A percentile compares a stretch with the other conserved stretches of the same genome.
These are phyloP conservation scores for Aspergillus sp. DNA, from an alignment of 2,329 filamentous ascomycete species.

Conservation along the genomic window DNA sequence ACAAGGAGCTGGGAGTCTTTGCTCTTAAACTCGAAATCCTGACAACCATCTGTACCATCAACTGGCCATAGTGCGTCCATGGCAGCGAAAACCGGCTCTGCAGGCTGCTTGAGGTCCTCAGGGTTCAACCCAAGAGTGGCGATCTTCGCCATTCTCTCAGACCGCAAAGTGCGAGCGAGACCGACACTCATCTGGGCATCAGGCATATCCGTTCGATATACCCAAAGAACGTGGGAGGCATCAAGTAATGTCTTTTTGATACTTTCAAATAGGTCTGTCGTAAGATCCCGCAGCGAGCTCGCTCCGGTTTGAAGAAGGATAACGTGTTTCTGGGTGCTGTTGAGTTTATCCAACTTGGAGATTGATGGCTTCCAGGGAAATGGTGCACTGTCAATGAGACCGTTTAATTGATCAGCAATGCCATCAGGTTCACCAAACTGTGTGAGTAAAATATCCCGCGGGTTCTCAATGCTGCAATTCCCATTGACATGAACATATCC, in stretches of 20 bases:
- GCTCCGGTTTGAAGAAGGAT: no score
- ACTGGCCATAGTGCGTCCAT: slow-evolving; percentile 14
- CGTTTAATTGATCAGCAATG: slow-evolving; percentile 6
- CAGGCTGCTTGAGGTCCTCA: slow-evolving; percentile 8
- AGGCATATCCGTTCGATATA: slow-evolving; percentile 15
- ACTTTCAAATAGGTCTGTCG: slow-evolving; percentile 5
- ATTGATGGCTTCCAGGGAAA: slow-evolving; percentile 8
- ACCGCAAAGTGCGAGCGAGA: slow-evolving; percentile 19
- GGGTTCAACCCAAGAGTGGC: slow-evolving; percentile 17
- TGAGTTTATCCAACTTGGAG: slow-evolving; percentile 3
- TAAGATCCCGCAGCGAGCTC: not conserved
- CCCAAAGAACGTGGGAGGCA: slow-evolving; percentile 18
- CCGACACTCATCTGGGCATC: slow-evolving; percentile 25
- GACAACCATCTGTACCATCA: slow-evolving; percentile 5
- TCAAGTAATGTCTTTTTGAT: slow-evolving; percentile 15
- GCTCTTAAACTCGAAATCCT: slow-evolving; percentile 18
- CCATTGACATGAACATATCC: not conserved
- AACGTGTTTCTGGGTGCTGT: slow-evolving; percentile 8
- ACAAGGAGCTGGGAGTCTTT: slow-evolving; percentile 14
- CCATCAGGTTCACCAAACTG: slow-evolving; percentile 11
- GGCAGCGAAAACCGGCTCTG: slow-evolving; percentile 7
- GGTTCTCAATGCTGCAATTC: not conserved
- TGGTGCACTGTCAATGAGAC: slow-evolving; percentile 1
- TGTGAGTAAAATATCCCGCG: slow-evolving; percentile 10
- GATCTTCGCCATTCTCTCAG: slow-evolving; percentile 17